A percentile compares a stretch with the other conserved stretches of the same genome.
phyloP scores from a whole-genome alignment of 768 basidiomycete genomes.

The Termitomyces bulborhizus region DNA sequence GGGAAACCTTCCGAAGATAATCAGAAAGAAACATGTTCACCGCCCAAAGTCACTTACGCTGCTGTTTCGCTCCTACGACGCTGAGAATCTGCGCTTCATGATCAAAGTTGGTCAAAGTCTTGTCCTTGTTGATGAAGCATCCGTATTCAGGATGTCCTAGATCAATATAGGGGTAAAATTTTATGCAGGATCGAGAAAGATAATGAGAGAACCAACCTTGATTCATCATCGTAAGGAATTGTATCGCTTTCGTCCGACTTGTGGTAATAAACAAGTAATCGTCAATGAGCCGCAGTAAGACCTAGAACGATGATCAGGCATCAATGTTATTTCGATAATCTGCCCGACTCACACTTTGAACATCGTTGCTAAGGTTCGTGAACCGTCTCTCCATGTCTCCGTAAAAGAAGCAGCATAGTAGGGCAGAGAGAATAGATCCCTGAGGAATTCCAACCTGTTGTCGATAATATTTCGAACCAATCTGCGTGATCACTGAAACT shows the following conservation, averaged over 20 bases:
- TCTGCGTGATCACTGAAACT: slow-evolving; percentile 38
- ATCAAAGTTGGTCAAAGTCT: slow-evolving; percentile 87
- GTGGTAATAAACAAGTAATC: slow-evolving; percentile 91
- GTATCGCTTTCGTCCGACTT: slow-evolving; percentile 45
- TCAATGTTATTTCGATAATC: neutral
- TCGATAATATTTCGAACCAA: slow-evolving; percentile 72
- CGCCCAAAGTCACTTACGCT: slow-evolving; percentile 23
- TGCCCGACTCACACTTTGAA: slow-evolving; percentile 49
- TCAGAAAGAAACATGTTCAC: neutral
- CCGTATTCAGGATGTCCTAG: slow-evolving; percentile 92
- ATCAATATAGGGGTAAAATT: neutral
- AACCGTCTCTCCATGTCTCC: slow-evolving; percentile 76
- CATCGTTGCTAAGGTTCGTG: slow-evolving; percentile 46
- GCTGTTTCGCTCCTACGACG: slow-evolving; percentile 40
- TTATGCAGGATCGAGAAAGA: neutral
- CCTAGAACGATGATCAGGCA: slow-evolving; percentile 30
- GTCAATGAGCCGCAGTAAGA: slow-evolving; percentile 83
- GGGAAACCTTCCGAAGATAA: slow-evolving; percentile 58
- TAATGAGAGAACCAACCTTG: slow-evolving; percentile 37
- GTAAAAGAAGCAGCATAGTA: slow-evolving; percentile 95
- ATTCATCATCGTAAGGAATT: slow-evolving; percentile 74
- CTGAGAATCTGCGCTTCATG: slow-evolving; percentile 47
- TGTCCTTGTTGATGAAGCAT: slow-evolving; percentile 82
- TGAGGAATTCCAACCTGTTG: slow-evolving; percentile 97
- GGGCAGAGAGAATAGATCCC: slow-evolving; percentile 88